Conservation (phyloP, 805 yeast species). For the Nakazawaea anatomiae region DNA sequence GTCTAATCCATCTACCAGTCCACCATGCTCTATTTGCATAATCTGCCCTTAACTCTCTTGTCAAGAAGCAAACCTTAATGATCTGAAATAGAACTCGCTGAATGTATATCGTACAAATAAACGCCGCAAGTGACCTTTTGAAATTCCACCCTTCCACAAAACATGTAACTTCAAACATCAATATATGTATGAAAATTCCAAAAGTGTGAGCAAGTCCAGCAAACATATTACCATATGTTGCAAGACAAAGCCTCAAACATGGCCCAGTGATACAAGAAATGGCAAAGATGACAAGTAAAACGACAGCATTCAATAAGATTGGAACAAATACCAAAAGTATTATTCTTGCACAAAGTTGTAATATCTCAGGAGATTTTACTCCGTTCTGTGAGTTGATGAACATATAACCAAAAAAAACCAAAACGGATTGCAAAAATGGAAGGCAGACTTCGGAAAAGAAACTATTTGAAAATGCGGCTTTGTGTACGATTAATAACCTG, state of each 20-base stretch:
- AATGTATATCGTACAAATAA: conserved; percentile 30
- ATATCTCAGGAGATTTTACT: conserved; percentile 42
- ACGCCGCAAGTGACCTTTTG: conserved; percentile 31
- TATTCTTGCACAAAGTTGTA: conserved; percentile 60
- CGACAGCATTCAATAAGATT: conserved; percentile 29
- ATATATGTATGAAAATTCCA: conserved; percentile 27
- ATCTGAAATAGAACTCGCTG: conserved; percentile 31
- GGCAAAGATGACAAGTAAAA: conserved; percentile 27
- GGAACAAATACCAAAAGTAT: conserved; percentile 48
- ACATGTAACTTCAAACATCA: conserved; percentile 30
- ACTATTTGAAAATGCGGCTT: conserved; percentile 74
- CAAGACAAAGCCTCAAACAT: conserved; percentile 23
- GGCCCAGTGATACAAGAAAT: conserved; percentile 34
- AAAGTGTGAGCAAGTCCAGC: conserved; percentile 35
- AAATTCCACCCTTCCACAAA: conserved; percentile 37
- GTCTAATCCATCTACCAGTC: conserved; percentile 43
- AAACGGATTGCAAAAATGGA: conserved; percentile 64
- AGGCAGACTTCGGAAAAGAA: conserved; percentile 75
- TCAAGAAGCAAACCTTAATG: conserved; percentile 25
- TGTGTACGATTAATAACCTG: conserved; percentile 48
- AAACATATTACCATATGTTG: conserved; percentile 25
- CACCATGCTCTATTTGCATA: conserved; percentile 44
- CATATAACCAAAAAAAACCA: conserved; percentile 65
- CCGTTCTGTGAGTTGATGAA: conserved; percentile 89
- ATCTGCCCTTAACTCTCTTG: conserved; percentile 37